These are phyloP conservation scores for Neonectria punicea DNA, from an alignment of 2,329 filamentous ascomycete species.

Conservation along the genomic window DNA sequence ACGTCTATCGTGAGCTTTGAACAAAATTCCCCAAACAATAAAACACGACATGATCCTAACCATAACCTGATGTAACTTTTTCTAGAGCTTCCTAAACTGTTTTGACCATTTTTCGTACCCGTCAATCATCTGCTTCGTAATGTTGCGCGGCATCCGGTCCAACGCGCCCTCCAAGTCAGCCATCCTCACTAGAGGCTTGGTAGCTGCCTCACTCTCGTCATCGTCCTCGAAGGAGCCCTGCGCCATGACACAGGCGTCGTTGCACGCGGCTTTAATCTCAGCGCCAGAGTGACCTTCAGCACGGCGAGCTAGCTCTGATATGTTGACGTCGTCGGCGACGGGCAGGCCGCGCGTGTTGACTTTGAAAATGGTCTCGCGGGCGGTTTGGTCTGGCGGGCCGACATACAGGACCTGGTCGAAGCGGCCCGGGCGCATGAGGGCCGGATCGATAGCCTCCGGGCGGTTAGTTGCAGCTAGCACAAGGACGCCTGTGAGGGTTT, in stretches of 20 bases:
- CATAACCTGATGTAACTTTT: not conserved
- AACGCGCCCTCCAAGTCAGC: conserved; percentile 57
- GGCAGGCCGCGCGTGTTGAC: conserved; percentile 72
- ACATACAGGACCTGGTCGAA: conserved; percentile 90
- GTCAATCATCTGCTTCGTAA: conserved; percentile 67
- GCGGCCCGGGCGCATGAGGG: conserved; percentile 84
- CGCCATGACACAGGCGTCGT: conserved; percentile 56
- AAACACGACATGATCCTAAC: not conserved
- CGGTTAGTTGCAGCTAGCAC: conserved; percentile 93
- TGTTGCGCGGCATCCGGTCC: conserved; percentile 62
- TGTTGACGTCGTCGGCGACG: conserved; percentile 71
- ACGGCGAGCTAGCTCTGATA: conserved; percentile 68
- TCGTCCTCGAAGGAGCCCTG: conserved; percentile 50
- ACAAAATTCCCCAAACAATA: not conserved
- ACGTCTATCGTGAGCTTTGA: not conserved
- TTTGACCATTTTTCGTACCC: conserved; percentile 68
- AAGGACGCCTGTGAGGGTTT: conserved; percentile 82
- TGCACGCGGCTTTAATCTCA: conserved; percentile 73
- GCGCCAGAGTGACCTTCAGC: conserved; percentile 88
- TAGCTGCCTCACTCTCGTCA: conserved; percentile 39
- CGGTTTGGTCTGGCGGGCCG: conserved; percentile 78
- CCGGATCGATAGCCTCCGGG: conserved; percentile 85
- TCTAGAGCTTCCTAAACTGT: conserved; percentile 47
- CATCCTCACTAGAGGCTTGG: conserved; percentile 52
- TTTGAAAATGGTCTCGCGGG: conserved; percentile 79